A percentile compares a stretch with the other conserved stretches of the same genome.
phyloP scores from a whole-genome alignment of 208 protist species.

The Blechomonas ayalai region DNA sequence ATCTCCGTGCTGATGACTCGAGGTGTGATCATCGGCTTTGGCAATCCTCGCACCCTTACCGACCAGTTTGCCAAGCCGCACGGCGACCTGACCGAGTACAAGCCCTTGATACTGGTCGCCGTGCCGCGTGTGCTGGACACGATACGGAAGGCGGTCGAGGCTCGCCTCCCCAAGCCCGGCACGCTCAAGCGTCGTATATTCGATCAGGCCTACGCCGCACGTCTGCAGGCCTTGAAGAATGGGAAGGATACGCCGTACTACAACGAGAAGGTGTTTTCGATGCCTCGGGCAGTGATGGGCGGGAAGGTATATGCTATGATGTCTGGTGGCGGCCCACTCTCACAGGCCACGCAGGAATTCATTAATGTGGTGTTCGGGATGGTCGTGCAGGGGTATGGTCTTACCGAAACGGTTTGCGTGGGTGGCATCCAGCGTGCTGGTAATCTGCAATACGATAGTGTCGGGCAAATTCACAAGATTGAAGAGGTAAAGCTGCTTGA shows the following conservation, averaged over 20 bases:
- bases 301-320: constrained; percentile 67
- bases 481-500: constrained; percentile 89
- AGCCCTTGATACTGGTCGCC: constrained; percentile 61
- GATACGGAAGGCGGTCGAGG: constrained; percentile 78
- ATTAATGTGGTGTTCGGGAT: constrained; percentile 75
- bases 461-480: constrained; percentile 59
- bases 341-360: constrained; percentile 67
- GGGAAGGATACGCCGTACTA: constrained; percentile 75
- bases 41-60: constrained; percentile 71
- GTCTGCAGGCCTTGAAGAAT: constrained; percentile 55
- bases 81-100: constrained; percentile 72
- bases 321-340: constrained; percentile 74
- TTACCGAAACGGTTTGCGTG: constrained; percentile 77
- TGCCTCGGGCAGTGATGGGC: constrained; percentile 47
- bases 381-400: constrained; percentile 82
- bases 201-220: constrained; percentile 46
- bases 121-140: constrained; percentile 86
- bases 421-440: constrained; percentile 49
- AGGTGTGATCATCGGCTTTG: constrained; percentile 67
- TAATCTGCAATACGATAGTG: constrained; percentile 58
- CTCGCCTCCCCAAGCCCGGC: constrained; percentile 36
- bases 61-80: constrained; percentile 52
- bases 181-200: constrained; percentile 63
- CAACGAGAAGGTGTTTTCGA: constrained; percentile 70
- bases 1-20: constrained; percentile 58